phyloP scores from a whole-genome alignment of 441 rosid genomes.

The Flueggea neowawraea region DNA sequence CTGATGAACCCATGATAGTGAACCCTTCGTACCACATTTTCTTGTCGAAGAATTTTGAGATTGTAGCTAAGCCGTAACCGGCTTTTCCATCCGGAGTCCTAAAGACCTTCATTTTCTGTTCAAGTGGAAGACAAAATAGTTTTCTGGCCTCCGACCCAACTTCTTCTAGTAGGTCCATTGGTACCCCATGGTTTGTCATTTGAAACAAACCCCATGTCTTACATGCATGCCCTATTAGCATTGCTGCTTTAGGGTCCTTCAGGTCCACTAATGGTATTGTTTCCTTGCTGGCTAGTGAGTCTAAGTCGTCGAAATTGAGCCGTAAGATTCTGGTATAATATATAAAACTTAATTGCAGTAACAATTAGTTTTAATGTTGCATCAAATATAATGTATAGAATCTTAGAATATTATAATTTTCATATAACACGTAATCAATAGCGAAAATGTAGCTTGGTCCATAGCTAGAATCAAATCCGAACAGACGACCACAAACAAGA shows the following conservation, averaged over 20 bases:
- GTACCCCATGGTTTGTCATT: constrained; percentile 3
- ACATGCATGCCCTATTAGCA: constrained; percentile 1
- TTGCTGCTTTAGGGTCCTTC: neutral
- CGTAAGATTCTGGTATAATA: too few relatives aligned
- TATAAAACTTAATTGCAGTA: too few relatives aligned
- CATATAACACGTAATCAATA: too few relatives aligned
- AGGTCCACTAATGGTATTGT: constrained; percentile 3
- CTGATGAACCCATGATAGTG: constrained; percentile 12
- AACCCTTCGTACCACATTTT: constrained; percentile 16
- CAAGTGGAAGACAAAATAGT: constrained; percentile 3
- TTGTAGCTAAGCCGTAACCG: constrained; percentile 7
- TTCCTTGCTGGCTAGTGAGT: neutral
- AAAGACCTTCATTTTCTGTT: neutral
- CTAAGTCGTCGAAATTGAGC: neutral
- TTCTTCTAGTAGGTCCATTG: neutral
- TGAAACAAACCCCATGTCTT: constrained; percentile 2
- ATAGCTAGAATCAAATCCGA: too few relatives aligned
- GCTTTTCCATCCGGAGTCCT: neutral
- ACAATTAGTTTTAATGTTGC: too few relatives aligned
- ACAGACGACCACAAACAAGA: too few relatives aligned
- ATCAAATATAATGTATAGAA: too few relatives aligned
- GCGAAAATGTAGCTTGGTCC: too few relatives aligned
- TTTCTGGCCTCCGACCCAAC: constrained; percentile 1
- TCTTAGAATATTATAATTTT: too few relatives aligned
- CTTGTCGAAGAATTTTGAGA: constrained; percentile 7